These are phyloP conservation scores for Alternaria gansuensis DNA, from an alignment of 2,329 filamentous ascomycete species.

Conservation along the genomic window DNA sequence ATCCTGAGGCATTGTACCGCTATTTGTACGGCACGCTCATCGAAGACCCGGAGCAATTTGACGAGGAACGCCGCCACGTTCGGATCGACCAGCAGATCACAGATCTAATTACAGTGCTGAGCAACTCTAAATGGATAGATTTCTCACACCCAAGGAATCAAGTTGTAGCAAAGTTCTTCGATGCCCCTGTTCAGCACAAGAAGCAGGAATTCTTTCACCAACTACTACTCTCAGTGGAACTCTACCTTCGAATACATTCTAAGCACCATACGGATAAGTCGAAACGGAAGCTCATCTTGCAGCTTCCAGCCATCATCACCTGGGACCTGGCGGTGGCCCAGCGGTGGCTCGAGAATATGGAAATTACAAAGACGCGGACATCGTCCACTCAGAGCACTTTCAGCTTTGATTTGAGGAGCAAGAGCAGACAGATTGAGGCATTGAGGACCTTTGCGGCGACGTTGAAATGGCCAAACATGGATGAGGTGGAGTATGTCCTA, in stretches of 20 bases:
- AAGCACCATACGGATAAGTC: constrained; percentile 68
- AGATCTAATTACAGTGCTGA: constrained; percentile 74
- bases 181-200: constrained; percentile 63
- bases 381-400: constrained; percentile 59
- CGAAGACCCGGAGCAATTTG: constrained; percentile 70
- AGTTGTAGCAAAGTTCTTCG: constrained; percentile 76
- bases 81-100: constrained; percentile 75
- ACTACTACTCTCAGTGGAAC: constrained; percentile 75
- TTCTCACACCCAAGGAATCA: constrained; percentile 75
- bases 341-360: constrained; percentile 75
- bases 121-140: constrained; percentile 76
- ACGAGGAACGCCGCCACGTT: constrained; percentile 63
- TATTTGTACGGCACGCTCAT: constrained; percentile 74
- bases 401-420: constrained; percentile 70
- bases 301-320: constrained; percentile 74
- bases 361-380: constrained; percentile 67
- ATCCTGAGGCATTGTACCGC: constrained; percentile 57
- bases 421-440: constrained; percentile 73
- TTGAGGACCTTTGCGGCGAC: constrained; percentile 73
- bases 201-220: constrained; percentile 79
- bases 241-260: constrained; percentile 74
- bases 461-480: constrained; percentile 80
- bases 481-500: constrained; percentile 69
- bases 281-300: constrained; percentile 69
- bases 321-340: constrained; percentile 78